A percentile compares a stretch with the other conserved stretches of the same genome.
Conservation (phyloP, 2,329 filamentous ascomycete genomes). For the Chrysoporthe deuterocubensis region DNA sequence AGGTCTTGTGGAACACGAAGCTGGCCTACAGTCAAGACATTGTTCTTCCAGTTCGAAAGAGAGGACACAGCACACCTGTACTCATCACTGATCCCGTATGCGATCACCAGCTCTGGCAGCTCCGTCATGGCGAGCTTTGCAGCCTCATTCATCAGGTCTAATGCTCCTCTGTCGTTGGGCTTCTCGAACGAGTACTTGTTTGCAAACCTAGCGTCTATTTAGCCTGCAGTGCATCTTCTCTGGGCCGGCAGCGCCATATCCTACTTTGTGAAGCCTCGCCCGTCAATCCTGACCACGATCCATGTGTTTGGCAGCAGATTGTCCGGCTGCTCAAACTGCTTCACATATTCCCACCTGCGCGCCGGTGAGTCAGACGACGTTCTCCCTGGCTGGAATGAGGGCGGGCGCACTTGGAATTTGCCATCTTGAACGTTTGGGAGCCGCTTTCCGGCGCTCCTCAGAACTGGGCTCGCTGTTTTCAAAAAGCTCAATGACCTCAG, state of each 20-base stretch:
- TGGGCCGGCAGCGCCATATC: conserved; percentile 28
- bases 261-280: conserved; percentile 92
- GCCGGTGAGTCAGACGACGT: conserved; percentile 30
- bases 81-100: conserved; percentile 94
- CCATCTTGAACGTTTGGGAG: conserved; percentile 29
- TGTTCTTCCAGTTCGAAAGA: background rate
- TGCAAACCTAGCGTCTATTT: conserved; percentile 65
- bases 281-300: conserved; percentile 94
- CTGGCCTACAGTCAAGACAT: conserved; percentile 37
- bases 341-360: conserved; percentile 88
- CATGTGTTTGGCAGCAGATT: conserved; percentile 86
- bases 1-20: conserved; percentile 86
- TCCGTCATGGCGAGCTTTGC: conserved; percentile 84
- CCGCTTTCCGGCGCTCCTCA: background rate
- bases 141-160: conserved; percentile 93
- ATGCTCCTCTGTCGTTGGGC: conserved; percentile 85
- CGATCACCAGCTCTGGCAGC: conserved; percentile 82
- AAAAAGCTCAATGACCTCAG: background rate
- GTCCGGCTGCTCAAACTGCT: conserved; percentile 83
- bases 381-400: conserved; percentile 28
- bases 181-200: conserved; percentile 85
- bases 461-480: background rate
- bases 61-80: conserved; percentile 61
- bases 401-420: conserved; percentile 34
- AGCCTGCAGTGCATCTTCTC: conserved; percentile 13